These are phyloP conservation scores for Oryza brachyantha DNA, from an alignment of 176 grass and related monocot species.

Conservation along the genomic window DNA sequence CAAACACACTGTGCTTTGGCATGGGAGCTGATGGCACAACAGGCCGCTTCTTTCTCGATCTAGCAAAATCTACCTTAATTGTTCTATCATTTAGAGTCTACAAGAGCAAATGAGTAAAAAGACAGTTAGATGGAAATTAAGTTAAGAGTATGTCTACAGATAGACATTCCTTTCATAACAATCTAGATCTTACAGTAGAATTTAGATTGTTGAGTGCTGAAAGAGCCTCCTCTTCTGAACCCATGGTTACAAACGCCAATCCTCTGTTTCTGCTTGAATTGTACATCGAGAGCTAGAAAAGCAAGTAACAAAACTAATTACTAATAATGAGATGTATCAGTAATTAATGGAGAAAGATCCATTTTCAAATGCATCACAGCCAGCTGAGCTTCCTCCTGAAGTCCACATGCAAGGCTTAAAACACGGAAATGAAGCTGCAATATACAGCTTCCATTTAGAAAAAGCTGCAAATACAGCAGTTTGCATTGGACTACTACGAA, in stretches of 20 bases:
- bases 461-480: background rate
- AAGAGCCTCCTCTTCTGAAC: conserved; percentile 74
- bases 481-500: background rate
- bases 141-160: conserved; percentile 4
- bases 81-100: conserved; percentile 69
- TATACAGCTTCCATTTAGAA: too few relatives aligned
- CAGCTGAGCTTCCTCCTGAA: background rate
- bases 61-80: conserved; percentile 76
- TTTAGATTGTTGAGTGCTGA: conserved; percentile 58
- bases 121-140: conserved; percentile 3
- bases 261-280: conserved; percentile 81
- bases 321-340: background rate
- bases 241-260: conserved; percentile 91
- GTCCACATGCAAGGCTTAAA: background rate
- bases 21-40: conserved; percentile 6
- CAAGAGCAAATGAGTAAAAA: conserved; percentile 5
- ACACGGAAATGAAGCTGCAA: background rate
- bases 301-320: conserved; percentile 29
- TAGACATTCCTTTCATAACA: background rate
- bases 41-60: conserved; percentile 66
- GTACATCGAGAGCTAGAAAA: conserved; percentile 83
- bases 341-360: background rate
- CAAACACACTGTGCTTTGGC: conserved; percentile 56
- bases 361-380: background rate
- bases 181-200: conserved; percentile 59